Conservation (phyloP, 257 asterid genomes). For the Prunella vulgaris region DNA sequence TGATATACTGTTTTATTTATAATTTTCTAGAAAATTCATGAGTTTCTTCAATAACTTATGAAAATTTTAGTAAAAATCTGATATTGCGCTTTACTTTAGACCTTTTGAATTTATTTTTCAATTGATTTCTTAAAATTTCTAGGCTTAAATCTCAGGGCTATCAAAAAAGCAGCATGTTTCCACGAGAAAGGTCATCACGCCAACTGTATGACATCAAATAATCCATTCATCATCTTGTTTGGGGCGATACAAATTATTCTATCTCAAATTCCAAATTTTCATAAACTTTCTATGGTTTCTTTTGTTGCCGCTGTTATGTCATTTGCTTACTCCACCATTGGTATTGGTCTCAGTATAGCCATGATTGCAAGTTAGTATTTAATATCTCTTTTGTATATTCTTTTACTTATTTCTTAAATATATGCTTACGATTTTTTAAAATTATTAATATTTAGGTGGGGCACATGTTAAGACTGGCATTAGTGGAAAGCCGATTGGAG, state of each 20-base stretch:
- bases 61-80: no score
- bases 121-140: background rate
- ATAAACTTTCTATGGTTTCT: slow-evolving; percentile 54
- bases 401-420: background rate
- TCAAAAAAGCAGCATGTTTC: slow-evolving; percentile 55
- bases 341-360: slow-evolving; percentile 54
- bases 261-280: slow-evolving; percentile 62
- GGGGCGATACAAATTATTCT: slow-evolving; percentile 48
- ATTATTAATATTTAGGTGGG: slow-evolving; percentile 17
- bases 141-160: slow-evolving; percentile 37
- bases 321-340: slow-evolving; percentile 60
- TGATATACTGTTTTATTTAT: background rate
- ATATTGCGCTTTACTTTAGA: background rate
- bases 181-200: slow-evolving; percentile 43
- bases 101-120: background rate
- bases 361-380: slow-evolving; percentile 35
- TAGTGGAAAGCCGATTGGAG: slow-evolving; percentile 46
- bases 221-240: slow-evolving; percentile 36
- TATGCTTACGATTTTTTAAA: background rate
- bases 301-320: slow-evolving; percentile 76
- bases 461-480: slow-evolving; percentile 31
- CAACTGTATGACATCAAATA: slow-evolving; percentile 40
- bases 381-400: no score
- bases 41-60: no score
- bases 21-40: no score